Percentiles rank a stretch among this genome's conserved stretches.
These are phyloP conservation scores for Trametes versicolor DNA, from an alignment of 1,284 basidiomycete species.

Conservation along the genomic window DNA sequence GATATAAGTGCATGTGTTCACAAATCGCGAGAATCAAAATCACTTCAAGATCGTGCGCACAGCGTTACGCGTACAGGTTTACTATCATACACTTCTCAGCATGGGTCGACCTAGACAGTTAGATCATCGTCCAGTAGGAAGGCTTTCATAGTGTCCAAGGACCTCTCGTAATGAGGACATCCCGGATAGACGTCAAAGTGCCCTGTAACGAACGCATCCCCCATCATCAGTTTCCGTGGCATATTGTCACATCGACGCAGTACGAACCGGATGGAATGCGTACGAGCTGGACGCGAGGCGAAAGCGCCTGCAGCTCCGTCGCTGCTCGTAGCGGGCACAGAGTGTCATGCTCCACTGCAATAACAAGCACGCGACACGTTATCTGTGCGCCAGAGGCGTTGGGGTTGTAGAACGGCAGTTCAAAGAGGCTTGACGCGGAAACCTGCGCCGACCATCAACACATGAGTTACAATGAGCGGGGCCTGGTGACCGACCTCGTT, in stretches of 20 bases:
- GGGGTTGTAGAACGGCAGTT: conserved; percentile 29
- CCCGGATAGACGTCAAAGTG: conserved; percentile 33
- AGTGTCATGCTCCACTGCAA: conserved; percentile 25
- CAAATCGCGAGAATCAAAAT: too few relatives aligned
- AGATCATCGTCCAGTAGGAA: conserved; percentile 24
- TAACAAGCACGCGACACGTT: conserved; percentile 24
- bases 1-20: not conserved
- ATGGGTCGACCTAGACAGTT: not conserved
- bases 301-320: conserved; percentile 18
- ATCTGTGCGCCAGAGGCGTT: conserved; percentile 20
- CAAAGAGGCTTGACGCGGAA: conserved; percentile 30
- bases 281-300: conserved; percentile 20
- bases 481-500: conserved; percentile 18
- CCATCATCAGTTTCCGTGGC: not conserved
- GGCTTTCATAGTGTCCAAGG: conserved; percentile 30
- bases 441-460: conserved; percentile 9
- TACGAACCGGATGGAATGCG: not conserved
- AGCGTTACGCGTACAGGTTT: not conserved
- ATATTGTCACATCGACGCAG: conserved; percentile 5
- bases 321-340: conserved; percentile 20
- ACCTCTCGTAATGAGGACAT: conserved; percentile 5
- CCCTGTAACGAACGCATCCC: conserved; percentile 10
- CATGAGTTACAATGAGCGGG: not conserved
- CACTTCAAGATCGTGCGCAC: too few relatives aligned
- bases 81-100: not conserved